Percentiles rank a stretch among this genome's conserved stretches.
phyloP scores from a whole-genome alignment of 257 asterid genomes.

The Craterostigma plantagineum region DNA sequence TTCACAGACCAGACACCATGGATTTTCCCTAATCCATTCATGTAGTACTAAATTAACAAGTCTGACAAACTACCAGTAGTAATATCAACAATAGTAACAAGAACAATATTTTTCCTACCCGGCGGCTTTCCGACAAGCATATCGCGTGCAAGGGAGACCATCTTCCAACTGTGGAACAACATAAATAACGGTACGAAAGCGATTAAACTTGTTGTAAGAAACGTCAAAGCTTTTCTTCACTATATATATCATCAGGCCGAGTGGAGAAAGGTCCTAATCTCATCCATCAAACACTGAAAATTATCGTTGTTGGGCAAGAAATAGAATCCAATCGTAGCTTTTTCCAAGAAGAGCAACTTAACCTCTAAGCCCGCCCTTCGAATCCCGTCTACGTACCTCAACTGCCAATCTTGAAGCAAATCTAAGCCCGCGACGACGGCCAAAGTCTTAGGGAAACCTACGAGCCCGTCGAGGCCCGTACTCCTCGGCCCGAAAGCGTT shows the following conservation, averaged over 20 bases:
- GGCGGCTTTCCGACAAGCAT: too few species aligned
- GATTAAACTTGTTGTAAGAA: too few species aligned
- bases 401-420: constrained; percentile 42
- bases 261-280: constrained; percentile 20
- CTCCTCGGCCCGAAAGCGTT: constrained; percentile 35
- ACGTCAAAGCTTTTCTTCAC: too few species aligned
- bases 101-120: too few species aligned
- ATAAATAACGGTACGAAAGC: too few species aligned
- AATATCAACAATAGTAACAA: too few species aligned
- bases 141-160: too few species aligned
- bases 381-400: constrained; percentile 34
- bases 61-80: too few species aligned
- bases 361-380: constrained; percentile 21
- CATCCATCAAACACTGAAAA: constrained; percentile 27
- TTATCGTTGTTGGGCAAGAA: constrained; percentile 44
- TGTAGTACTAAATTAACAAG: too few species aligned
- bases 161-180: too few species aligned
- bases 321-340: constrained; percentile 45
- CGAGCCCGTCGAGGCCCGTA: constrained; percentile 16
- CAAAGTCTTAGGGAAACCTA: constrained; percentile 25
- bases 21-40: too few species aligned
- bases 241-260: neutral
- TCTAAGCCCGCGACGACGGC: constrained; percentile 49
- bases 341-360: constrained; percentile 21
- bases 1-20: too few species aligned